phyloP scores from a whole-genome alignment of 129 eudicot genomes.

The Apium graveolens region DNA sequence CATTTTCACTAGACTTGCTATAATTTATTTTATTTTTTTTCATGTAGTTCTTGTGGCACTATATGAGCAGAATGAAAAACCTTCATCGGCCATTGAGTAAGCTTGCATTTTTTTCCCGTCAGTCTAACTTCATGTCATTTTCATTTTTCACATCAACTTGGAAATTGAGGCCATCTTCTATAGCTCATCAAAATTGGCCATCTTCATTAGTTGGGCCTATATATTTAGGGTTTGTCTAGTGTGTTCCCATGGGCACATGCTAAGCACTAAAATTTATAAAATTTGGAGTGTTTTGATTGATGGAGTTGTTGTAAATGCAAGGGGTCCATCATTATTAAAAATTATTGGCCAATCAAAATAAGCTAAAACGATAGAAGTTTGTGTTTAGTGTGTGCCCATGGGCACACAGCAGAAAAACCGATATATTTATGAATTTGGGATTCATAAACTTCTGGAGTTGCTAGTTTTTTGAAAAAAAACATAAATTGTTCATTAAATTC shows the following conservation, averaged over 20 bases:
- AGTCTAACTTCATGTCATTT: not conserved
- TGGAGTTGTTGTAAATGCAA: no score
- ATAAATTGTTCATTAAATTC: no score
- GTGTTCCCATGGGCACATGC: no score
- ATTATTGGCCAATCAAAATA: no score
- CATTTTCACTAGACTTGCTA: not conserved
- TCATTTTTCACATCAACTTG: not conserved
- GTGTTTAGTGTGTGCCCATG: no score
- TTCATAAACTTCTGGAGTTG: not conserved
- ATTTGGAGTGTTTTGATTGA: no score
- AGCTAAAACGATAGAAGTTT: no score
- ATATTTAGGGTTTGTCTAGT: no score
- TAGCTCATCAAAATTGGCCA: not conserved
- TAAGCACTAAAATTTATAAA: no score
- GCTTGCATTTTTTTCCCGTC: constrained; percentile 15
- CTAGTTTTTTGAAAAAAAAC: no score
- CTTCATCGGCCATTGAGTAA: constrained; percentile 87
- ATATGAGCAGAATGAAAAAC: constrained; percentile 87
- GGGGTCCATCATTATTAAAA: no score
- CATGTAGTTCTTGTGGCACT: constrained; percentile 82
- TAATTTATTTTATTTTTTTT: not conserved
- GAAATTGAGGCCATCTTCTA: not conserved
- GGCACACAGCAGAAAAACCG: no score
- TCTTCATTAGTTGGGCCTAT: not conserved
- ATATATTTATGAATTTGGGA: not conserved